Conservation (phyloP, 257 asterid genomes). For the Lavandula angustifolia region DNA sequence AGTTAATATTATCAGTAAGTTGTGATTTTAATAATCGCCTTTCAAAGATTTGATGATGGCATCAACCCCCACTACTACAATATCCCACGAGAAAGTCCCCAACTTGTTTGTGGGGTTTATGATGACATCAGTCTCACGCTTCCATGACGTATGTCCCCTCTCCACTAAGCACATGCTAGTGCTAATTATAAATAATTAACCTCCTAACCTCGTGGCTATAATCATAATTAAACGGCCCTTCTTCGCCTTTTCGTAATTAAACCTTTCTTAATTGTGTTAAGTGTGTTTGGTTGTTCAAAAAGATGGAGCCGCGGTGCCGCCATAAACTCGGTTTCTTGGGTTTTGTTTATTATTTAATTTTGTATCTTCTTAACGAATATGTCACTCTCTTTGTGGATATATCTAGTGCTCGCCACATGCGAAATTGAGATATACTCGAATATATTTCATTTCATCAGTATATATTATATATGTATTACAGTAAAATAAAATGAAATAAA, state of each 20-base stretch:
- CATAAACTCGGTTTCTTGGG: conserved; percentile 19
- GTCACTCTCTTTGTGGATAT: not conserved
- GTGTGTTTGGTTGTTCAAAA: conserved; percentile 23
- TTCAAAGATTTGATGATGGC: conserved; percentile 63
- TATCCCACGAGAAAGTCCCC: conserved; percentile 40
- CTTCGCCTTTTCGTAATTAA: conserved; percentile 23
- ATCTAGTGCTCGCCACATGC: conserved; percentile 34
- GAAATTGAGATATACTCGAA: not conserved
- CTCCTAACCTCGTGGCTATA: conserved; percentile 34
- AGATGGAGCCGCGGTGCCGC: conserved; percentile 23
- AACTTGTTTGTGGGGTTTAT: conserved; percentile 44
- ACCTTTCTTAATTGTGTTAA: conserved; percentile 29
- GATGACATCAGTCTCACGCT: conserved; percentile 79
- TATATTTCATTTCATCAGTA: not conserved
- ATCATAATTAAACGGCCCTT: conserved; percentile 32
- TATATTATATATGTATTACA: not conserved
- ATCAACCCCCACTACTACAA: conserved; percentile 47
- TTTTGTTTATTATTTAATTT: not conserved
- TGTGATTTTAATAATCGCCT: conserved; percentile 14
- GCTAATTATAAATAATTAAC: conserved; percentile 28
- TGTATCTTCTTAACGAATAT: not conserved
- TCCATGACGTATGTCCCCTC: conserved; percentile 56
- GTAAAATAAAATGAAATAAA: not conserved
- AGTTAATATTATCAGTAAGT: not conserved
- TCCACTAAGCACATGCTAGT: conserved; percentile 22